Conservation (phyloP, 2,329 filamentous ascomycete species). For the Pseudogymnoascus sp. region DNA sequence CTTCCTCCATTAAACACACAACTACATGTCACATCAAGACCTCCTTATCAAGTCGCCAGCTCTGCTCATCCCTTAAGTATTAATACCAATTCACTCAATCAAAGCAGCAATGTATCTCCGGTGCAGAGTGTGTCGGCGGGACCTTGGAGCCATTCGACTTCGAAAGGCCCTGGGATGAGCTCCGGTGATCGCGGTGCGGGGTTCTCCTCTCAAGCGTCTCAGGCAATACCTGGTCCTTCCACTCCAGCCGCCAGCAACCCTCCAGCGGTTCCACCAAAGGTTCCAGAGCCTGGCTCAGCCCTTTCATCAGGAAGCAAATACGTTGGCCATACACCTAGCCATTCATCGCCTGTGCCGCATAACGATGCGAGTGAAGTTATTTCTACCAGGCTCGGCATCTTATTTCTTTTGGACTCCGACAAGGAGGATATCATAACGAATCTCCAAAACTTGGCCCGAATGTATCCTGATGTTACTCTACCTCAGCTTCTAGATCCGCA, state of each 20-base stretch:
- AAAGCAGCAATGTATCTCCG: background rate
- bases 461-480: constrained; percentile 3
- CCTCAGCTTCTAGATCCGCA: background rate
- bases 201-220: background rate
- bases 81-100: background rate
- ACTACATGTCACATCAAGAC: background rate
- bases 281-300: background rate
- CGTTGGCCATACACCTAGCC: background rate
- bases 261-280: background rate
- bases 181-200: background rate
- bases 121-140: background rate
- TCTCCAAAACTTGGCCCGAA: background rate
- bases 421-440: background rate
- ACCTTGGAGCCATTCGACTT: background rate
- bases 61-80: background rate
- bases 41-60: background rate
- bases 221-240: background rate
- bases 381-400: background rate
- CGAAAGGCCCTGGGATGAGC: background rate
- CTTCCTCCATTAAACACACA: background rate
- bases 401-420: background rate
- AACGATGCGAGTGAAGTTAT: background rate
- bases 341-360: background rate
- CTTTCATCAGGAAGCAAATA: background rate
- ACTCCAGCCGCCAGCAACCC: background rate